phyloP scores from a whole-genome alignment of 2,329 filamentous ascomycete species.

The Verticillium nonalfalfae region DNA sequence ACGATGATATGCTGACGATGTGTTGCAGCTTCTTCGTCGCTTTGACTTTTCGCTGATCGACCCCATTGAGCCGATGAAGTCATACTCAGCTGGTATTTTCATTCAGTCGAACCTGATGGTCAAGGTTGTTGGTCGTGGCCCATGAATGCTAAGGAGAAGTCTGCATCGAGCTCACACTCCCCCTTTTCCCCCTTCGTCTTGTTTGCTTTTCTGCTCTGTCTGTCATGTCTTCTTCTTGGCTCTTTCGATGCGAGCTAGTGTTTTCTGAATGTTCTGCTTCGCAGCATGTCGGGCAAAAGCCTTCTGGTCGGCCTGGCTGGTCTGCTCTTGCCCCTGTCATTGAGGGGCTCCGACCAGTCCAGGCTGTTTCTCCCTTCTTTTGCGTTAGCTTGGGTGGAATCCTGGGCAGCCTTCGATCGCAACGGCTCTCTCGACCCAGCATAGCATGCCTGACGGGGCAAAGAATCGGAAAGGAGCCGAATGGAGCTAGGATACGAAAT shows the following conservation, averaged over 20 bases:
- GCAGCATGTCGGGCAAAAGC: neutral
- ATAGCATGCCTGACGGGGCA: neutral
- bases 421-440: neutral
- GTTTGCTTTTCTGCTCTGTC: neutral
- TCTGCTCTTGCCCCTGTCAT: neutral
- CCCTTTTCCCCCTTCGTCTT: neutral
- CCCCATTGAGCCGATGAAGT: conserved; percentile 22
- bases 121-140: conserved; percentile 13
- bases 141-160: neutral
- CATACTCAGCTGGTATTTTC: conserved; percentile 24
- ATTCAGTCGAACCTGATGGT: conserved; percentile 23
- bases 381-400: neutral
- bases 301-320: neutral
- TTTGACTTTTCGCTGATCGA: conserved; percentile 25
- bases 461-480: neutral
- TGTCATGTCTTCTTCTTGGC: too few species aligned
- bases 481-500: neutral
- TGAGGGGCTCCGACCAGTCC: neutral
- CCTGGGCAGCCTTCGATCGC: neutral
- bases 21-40: conserved; percentile 19
- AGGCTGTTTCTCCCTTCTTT: neutral
- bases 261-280: neutral
- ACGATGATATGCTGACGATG: conserved; percentile 3
- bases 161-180: too few species aligned
- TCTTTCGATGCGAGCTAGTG: neutral